Base-by-base conservation (phyloP, 2,329 filamentous ascomycete species). In the Scortechinia acanthostroma region DNA sequence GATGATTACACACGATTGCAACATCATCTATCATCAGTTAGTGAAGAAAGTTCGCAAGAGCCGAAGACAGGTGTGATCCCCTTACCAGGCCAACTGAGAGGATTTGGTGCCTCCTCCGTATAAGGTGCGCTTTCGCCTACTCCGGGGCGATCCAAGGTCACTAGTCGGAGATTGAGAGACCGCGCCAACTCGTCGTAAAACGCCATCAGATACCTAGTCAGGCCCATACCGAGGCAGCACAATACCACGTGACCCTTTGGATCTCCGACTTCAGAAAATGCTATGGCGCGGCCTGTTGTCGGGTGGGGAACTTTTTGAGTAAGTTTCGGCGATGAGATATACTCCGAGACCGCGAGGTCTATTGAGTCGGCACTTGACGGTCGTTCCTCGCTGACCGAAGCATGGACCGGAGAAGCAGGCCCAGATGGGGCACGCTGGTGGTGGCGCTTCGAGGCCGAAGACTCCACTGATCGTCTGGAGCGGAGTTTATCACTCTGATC, bases 1-100 rank as follows among this genome's bases (percentile, higher is more conserved):
- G 74, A 14, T 86, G 74, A 57, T 95, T 88, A 61, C 93, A 98
- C 47, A 98, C 95, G 44, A 91, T 85, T 48, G 94, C 87, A 14
- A 98, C 89, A 63, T 98, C 93, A 57, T 79, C 75, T 77, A 30
- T n/a, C 48, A 2, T 48, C 2, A 3, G 33, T 30, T n/a, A 30
- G 25, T n/a, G 43, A 20, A 45, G 33, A 5, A 19, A 40, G 44
- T 21, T n/a, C n/a, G n/a, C n/a, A n/a, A n/a, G n/a, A n/a, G n/a
- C n/a, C n/a, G n/a, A n/a, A n/a, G n/a, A n/a, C n/a, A n/a, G 25
- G 25, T 10, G n/a, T 30, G n/a, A n/a, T 30, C 33, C 22, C 51
- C 70, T 63, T 61, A 76, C 73, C 73, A 55, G 80, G 77, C 80
- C 80, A 84, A 52, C 68, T 75, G 33, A 84, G 63, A 49, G 80